These are phyloP conservation scores for Lolium multiflorum DNA, from an alignment of 176 grass and related monocot species.

Conservation along the genomic window DNA sequence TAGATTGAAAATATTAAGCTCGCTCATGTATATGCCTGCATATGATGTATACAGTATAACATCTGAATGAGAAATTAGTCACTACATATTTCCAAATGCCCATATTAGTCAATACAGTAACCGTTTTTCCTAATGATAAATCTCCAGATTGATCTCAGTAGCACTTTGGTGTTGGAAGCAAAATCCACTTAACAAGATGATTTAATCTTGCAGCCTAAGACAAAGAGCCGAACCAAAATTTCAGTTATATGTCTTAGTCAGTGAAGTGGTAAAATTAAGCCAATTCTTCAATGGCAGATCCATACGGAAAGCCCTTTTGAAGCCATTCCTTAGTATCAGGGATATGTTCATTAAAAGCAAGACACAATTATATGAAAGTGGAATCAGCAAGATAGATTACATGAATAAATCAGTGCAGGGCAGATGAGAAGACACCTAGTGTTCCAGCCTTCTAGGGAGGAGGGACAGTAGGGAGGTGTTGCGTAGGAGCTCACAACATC, in stretches of 20 bases:
- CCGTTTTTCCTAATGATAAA: background rate
- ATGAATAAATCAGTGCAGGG: no score
- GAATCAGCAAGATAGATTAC: background rate
- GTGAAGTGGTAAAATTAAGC: background rate
- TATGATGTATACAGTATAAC: background rate
- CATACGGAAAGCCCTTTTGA: background rate
- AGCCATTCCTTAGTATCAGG: background rate
- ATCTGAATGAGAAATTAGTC: background rate
- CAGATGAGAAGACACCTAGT: no score
- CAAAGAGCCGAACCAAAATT: background rate
- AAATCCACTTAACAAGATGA: background rate
- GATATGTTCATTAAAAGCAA: background rate
- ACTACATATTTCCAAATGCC: background rate
- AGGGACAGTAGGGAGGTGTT: no score
- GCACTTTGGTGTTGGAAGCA: background rate
- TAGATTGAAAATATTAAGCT: no score
- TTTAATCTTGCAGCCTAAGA: background rate
- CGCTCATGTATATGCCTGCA: background rate
- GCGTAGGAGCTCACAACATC: no score
- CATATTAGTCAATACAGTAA: background rate
- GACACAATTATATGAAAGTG: background rate
- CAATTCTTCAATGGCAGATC: background rate
- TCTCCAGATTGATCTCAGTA: background rate
- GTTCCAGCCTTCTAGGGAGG: no score
- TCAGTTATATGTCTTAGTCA: background rate